Evolutionary conservation across 352 stramenopile genomes (phyloP).

Genomic region (Phytophthora sojae): DNA sequence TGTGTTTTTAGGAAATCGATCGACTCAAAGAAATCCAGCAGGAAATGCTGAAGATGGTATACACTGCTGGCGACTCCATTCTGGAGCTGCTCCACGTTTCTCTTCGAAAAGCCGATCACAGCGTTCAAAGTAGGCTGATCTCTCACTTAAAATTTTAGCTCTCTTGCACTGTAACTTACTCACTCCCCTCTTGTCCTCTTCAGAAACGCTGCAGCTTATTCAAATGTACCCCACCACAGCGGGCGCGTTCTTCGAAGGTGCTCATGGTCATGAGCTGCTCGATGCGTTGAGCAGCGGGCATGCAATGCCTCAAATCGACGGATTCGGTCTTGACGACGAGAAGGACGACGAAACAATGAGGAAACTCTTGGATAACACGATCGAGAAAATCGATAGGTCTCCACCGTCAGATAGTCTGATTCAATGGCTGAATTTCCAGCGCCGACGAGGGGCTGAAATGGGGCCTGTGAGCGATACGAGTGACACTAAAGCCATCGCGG

Average conservation of each 20-base stretch:
- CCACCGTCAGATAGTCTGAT: conserved; percentile 68
- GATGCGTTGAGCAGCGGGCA: conserved; percentile 66
- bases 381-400: conserved; percentile 50
- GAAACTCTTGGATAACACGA: conserved; percentile 37
- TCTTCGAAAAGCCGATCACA: conserved; percentile 58
- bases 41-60: conserved; percentile 66
- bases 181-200: neutral
- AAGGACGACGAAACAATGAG: conserved; percentile 52
- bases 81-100: conserved; percentile 69
- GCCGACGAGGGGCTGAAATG: conserved; percentile 51
- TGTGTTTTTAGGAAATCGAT: conserved; percentile 61
- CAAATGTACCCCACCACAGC: conserved; percentile 71
- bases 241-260: conserved; percentile 61
- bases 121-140: conserved; percentile 52
- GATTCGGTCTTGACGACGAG: conserved; percentile 48
- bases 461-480: conserved; percentile 9
- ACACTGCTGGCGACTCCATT: conserved; percentile 66
- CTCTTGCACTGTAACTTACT: too few species aligned
- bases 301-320: conserved; percentile 54
- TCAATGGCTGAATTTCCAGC: conserved; percentile 78
- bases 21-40: conserved; percentile 59
- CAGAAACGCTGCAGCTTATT: conserved; percentile 66
- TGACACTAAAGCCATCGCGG: conserved; percentile 2
- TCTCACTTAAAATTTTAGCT: neutral
- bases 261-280: conserved; percentile 64